Evolutionary conservation across 768 basidiomycete genomes (phyloP).

Genomic region (Paxillus rubicundulus): DNA sequence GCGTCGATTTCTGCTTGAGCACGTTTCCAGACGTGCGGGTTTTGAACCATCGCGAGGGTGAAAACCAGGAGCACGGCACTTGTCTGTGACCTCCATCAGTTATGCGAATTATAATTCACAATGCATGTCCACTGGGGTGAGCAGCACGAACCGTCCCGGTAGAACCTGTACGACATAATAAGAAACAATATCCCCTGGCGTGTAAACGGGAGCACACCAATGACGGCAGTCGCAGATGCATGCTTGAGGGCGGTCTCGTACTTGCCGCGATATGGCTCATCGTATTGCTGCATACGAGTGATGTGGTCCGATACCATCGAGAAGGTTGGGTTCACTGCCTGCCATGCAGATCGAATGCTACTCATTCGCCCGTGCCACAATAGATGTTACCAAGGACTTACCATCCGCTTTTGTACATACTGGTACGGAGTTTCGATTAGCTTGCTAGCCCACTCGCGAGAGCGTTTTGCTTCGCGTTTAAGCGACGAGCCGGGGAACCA

Average conservation of each 20-base stretch:
- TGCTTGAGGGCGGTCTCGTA: background rate
- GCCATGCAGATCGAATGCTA: background rate
- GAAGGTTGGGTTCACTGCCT: background rate
- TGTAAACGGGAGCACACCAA: background rate
- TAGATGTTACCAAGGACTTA: background rate
- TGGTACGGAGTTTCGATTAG: background rate
- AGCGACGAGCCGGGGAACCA: slow-evolving; percentile 10
- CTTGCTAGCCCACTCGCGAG: background rate
- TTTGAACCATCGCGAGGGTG: slow-evolving; percentile 5
- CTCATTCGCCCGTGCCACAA: too few relatives aligned
- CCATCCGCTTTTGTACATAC: background rate
- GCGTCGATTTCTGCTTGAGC: slow-evolving; percentile 6
- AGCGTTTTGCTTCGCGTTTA: background rate
- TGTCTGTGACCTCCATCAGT: background rate
- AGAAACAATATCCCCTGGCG: too few relatives aligned
- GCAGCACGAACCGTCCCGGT: background rate
- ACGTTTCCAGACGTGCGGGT: slow-evolving; percentile 4
- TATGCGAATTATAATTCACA: background rate
- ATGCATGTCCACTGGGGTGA: too few relatives aligned
- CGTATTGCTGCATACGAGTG: background rate
- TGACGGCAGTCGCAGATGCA: background rate
- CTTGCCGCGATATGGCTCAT: background rate
- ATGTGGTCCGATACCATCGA: slow-evolving; percentile 6
- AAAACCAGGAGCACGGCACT: background rate
- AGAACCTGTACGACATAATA: too few relatives aligned